These are phyloP conservation scores for Malassezia vespertilionis DNA, from an alignment of 1,284 basidiomycete species.

Conservation along the genomic window DNA sequence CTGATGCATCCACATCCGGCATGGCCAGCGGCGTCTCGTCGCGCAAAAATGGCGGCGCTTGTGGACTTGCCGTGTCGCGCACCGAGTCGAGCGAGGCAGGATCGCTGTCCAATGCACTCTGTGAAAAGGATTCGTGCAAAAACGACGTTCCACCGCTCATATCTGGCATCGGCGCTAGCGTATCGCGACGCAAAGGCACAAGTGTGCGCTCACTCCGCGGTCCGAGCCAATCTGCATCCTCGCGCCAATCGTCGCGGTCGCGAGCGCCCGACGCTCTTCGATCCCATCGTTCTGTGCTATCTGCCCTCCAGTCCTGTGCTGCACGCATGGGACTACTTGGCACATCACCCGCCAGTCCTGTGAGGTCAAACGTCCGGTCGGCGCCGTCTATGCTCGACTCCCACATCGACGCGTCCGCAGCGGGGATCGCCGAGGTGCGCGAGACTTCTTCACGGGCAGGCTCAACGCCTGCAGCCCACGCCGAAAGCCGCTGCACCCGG, in stretches of 20 bases:
- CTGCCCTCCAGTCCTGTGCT: too few species aligned
- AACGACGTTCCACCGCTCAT: neutral
- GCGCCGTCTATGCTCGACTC: conserved; percentile 19
- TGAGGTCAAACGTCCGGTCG: conserved; percentile 28
- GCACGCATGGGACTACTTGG: too few species aligned
- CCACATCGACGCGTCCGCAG: conserved; percentile 13
- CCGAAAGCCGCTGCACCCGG: conserved; percentile 20
- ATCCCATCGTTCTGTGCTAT: too few species aligned
- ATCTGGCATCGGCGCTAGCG: neutral
- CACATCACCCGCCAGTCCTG: conserved; percentile 3
- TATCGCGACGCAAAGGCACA: neutral
- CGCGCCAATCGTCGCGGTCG: too few species aligned
- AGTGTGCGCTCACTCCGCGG: neutral
- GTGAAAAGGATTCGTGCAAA: neutral
- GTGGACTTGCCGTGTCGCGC: neutral
- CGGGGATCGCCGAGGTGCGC: conserved; percentile 9
- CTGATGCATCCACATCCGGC: too few species aligned
- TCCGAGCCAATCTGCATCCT: too few species aligned
- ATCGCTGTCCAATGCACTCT: neutral
- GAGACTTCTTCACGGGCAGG: neutral
- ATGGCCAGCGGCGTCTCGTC: too few species aligned
- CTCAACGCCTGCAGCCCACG: conserved; percentile 7
- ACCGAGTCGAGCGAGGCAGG: too few species aligned
- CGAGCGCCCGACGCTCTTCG: too few species aligned
- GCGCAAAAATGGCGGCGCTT: neutral